phyloP scores from a whole-genome alignment of 345 rosid species.

The Erodium maritimum region DNA sequence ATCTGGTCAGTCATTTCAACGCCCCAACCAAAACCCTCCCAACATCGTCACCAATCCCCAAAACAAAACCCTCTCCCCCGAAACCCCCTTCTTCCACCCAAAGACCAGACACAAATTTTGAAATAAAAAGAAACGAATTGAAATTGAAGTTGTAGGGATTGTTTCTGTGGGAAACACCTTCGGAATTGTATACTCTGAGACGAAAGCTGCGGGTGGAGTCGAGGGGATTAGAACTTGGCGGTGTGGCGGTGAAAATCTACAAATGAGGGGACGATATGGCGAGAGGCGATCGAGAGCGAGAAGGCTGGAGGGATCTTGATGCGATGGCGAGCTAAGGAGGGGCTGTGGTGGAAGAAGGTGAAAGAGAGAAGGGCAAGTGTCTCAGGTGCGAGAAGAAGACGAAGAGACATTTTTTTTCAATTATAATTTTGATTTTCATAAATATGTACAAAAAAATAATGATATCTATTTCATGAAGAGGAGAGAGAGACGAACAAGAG shows the following conservation, averaged over 20 bases:
- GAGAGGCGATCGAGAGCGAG: neutral
- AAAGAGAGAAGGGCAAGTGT: neutral
- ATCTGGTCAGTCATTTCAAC: too few species aligned
- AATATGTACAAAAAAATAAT: too few species aligned
- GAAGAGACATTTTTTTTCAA: neutral
- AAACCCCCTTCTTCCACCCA: constrained; percentile 23
- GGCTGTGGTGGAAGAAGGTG: neutral
- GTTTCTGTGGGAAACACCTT: neutral
- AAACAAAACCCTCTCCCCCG: constrained; percentile 45
- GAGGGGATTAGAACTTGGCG: neutral
- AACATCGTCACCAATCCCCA: constrained; percentile 43
- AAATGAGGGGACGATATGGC: neutral
- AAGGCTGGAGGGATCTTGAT: neutral
- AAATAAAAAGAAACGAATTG: constrained; percentile 32
- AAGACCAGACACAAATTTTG: constrained; percentile 37
- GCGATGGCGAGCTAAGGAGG: neutral
- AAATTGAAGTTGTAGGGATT: constrained; percentile 20
- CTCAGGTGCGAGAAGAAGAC: neutral
- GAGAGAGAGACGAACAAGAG: too few species aligned
- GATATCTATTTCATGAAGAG: too few species aligned
- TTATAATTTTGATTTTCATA: too few species aligned
- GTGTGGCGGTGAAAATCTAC: neutral
- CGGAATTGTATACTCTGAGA: neutral
- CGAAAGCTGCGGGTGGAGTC: neutral
- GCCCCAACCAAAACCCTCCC: constrained; percentile 45